Conservation (phyloP, 2,329 filamentous ascomycete genomes). For the Aspergillus tamarii region DNA sequence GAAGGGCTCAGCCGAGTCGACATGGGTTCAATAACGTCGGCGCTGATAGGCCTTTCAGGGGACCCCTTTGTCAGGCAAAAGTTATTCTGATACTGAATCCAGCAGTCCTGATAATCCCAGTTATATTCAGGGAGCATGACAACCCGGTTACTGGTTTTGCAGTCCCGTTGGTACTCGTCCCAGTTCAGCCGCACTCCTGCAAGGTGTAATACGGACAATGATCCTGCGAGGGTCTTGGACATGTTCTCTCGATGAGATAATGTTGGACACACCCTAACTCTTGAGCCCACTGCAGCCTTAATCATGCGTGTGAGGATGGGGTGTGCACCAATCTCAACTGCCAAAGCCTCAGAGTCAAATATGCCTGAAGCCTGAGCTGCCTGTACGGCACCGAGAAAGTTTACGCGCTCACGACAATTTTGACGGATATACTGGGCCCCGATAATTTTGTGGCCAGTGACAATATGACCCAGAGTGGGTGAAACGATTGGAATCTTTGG, state of each 20-base stretch:
- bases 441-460: slow-evolving; percentile 34
- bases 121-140: slow-evolving; percentile 16
- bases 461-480: slow-evolving; percentile 45
- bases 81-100: not conserved
- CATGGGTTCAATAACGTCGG: not conserved
- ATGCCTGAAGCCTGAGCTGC: slow-evolving; percentile 17
- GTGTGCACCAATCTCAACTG: slow-evolving; percentile 45
- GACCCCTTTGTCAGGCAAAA: not conserved
- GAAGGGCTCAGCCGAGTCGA: not conserved
- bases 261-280: not conserved
- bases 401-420: not conserved
- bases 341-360: not conserved
- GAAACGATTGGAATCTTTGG: slow-evolving; percentile 50
- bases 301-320: slow-evolving; percentile 50
- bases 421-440: not conserved
- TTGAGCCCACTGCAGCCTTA: slow-evolving; percentile 31
- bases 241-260: slow-evolving; percentile 44
- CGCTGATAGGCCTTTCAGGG: not conserved
- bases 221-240: slow-evolving; percentile 43
- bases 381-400: slow-evolving; percentile 33
- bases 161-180: slow-evolving; percentile 47
- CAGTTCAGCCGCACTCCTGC: slow-evolving; percentile 42
- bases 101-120: not conserved
- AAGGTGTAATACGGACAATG: slow-evolving; percentile 37
- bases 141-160: slow-evolving; percentile 31